phyloP scores from a whole-genome alignment of 169 alveolate genomes.

The Eimeria necatrix region DNA sequence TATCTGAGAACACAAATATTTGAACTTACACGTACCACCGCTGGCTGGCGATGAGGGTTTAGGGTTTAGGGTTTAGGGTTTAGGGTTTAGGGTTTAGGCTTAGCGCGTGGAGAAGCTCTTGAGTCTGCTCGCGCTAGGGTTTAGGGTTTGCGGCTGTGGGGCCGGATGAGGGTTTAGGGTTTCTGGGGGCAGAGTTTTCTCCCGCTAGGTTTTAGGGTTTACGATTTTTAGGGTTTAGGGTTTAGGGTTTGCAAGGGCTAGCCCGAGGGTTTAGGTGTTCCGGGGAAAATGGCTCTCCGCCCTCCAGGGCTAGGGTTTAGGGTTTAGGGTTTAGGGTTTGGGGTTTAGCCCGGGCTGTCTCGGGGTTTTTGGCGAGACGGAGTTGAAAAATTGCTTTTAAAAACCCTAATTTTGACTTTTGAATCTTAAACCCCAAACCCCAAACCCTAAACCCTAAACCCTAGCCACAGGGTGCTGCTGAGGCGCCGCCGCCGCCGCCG shows the following conservation, averaged over 20 bases:
- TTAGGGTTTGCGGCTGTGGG: not conserved
- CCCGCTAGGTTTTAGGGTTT: not conserved
- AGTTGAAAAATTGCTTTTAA: not conserved
- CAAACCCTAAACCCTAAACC: conserved; percentile 22
- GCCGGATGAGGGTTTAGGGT: conserved; percentile 20
- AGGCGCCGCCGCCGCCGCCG: conserved; percentile 15
- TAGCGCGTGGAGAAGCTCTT: not conserved
- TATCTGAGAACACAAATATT: not conserved
- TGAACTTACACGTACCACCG: not conserved
- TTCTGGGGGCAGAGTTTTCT: not conserved
- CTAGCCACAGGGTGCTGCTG: not conserved
- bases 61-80: not conserved
- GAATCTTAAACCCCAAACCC: not conserved
- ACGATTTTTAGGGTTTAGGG: not conserved
- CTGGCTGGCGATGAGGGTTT: not conserved
- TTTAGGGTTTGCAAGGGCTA: not conserved
- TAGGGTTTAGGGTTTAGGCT: not conserved
- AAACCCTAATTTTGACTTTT: not conserved
- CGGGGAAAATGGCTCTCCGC: too few relatives aligned
- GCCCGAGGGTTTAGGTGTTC: not conserved
- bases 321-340: too few relatives aligned
- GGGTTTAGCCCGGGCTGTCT: not conserved
- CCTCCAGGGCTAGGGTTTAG: not conserved
- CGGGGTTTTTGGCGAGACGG: not conserved
- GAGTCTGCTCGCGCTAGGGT: not conserved